Evolutionary conservation across 768 basidiomycete species (phyloP).

Genomic region (Chlorophyllum brunneum): DNA sequence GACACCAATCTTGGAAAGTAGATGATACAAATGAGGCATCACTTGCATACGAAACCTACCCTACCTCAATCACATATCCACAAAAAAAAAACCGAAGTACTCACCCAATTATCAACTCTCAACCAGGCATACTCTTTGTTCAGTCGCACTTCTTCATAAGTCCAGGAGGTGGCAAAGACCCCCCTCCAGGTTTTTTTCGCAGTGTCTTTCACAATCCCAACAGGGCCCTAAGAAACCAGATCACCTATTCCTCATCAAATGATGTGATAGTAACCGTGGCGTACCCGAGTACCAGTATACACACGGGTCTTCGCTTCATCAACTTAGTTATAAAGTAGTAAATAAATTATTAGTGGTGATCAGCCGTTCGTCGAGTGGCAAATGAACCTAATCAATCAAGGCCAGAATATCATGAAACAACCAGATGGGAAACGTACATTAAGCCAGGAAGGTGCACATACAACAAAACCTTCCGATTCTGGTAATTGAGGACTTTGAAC

Average conservation of each 20-base stretch:
- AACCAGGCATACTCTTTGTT: constrained; percentile 41
- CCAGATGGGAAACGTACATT: too few relatives aligned
- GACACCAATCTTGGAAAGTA: constrained; percentile 60
- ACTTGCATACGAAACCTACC: constrained; percentile 44
- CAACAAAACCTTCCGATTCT: constrained; percentile 77
- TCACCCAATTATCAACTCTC: constrained; percentile 56
- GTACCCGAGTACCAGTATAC: constrained; percentile 61
- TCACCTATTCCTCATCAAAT: neutral
- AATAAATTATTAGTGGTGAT: constrained; percentile 42
- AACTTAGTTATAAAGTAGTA: constrained; percentile 42
- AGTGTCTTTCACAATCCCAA: constrained; percentile 47
- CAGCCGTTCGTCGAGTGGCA: constrained; percentile 36
- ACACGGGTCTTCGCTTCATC: constrained; percentile 57
- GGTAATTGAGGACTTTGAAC: constrained; percentile 51
- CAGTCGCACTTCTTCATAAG: constrained; percentile 50
- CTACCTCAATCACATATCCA: neutral
- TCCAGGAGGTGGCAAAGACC: constrained; percentile 58
- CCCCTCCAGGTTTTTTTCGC: constrained; percentile 54
- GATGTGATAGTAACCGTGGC: constrained; percentile 20
- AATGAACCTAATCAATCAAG: constrained; percentile 32
- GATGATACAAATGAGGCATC: constrained; percentile 53
- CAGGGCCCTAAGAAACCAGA: constrained; percentile 38
- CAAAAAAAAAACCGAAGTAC: too few relatives aligned
- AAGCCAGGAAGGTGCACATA: too few relatives aligned
- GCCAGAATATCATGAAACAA: too few relatives aligned